Evolutionary conservation across 208 protist species (phyloP), one percentile per base, ranked within the genome.

Genomic region (Wallacemonas rigidus): DNA sequence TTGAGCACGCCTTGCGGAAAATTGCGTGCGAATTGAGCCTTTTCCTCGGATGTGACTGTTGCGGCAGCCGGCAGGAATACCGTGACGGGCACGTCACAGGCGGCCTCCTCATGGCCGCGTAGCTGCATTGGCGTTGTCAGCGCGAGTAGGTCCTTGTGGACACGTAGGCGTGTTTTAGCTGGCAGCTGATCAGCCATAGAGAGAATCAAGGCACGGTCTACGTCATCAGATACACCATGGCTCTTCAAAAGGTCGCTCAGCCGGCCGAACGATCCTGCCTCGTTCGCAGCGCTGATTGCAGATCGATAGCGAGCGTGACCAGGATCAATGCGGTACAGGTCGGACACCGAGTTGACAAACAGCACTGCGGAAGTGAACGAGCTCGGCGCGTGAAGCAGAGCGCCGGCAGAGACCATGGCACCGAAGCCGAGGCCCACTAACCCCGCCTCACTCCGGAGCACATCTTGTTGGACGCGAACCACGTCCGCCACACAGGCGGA

Each of bases 401-500:
- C 87, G 14, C 77, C 74, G 47, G 57, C 68, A 1, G 86, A 87
- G 0, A 96, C 85, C 71, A 94, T 78, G 48, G 91, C 81, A 38
- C 91, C 91, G 70, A 94, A 92, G 11, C 88, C 89, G 11, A 89
- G n/a, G 17, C 89, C 91, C 38, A 82, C 56, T 4, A 94, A 54
- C 17, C 61, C 76, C 0, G 87, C 80, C 47, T 89, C 77, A 17
- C 61, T 61, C 9, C 75, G 67, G 7, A 91, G 17, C 38, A 96
- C 65, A 53, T 87, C 76, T 44, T 83, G 43, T 70, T 85, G 81
- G 53, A 92, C 72, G 17, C 81, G 75, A 4, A 84, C 51, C 61
- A 93, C 75, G 58, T 94, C 89, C 12, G 82, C 86, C 3, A 82
- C 89, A 14, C 79, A 90, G 7, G 82, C 75, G 4, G 86, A 61